These are phyloP conservation scores for Solanum tarapatanum DNA, from an alignment of 257 asterid species.

Conservation along the genomic window DNA sequence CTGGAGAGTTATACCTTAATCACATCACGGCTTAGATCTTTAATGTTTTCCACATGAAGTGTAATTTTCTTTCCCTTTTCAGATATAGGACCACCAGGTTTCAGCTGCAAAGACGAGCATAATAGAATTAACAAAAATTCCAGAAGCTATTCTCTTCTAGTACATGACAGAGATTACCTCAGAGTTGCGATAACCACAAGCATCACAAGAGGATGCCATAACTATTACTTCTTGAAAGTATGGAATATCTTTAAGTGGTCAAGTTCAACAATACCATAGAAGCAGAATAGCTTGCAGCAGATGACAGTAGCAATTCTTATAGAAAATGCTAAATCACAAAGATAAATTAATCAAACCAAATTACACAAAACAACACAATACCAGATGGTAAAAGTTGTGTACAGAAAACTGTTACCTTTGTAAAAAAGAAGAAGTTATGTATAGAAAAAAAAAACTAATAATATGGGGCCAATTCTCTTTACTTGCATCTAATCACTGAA, in stretches of 20 bases:
- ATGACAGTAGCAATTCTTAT: not conserved
- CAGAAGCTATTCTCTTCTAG: not conserved
- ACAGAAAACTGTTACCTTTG: not conserved
- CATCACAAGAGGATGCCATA: conserved; percentile 87
- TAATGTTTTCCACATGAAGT: conserved; percentile 49
- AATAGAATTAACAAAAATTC: not conserved
- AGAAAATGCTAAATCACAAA: not conserved
- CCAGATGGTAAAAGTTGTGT: not conserved
- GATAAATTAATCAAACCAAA: not conserved
- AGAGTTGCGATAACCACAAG: conserved; percentile 87
- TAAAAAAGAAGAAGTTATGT: not conserved
- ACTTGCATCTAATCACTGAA: not conserved
- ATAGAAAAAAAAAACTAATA: not conserved
- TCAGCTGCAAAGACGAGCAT: conserved; percentile 43
- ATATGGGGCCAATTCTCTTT: not conserved
- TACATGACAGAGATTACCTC: conserved; percentile 32
- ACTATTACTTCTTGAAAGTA: conserved; percentile 90
- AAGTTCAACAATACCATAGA: conserved; percentile 29
- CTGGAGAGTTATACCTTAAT: conserved; percentile 49
- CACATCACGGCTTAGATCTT: conserved; percentile 87
- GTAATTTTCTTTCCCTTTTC: conserved; percentile 72
- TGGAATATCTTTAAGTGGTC: conserved; percentile 65
- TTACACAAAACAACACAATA: not conserved
- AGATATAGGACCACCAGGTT: conserved; percentile 81
- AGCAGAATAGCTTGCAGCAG: not conserved